Evolutionary conservation across 805 yeast species (phyloP).

Genomic region (Starmera dryadoides): DNA sequence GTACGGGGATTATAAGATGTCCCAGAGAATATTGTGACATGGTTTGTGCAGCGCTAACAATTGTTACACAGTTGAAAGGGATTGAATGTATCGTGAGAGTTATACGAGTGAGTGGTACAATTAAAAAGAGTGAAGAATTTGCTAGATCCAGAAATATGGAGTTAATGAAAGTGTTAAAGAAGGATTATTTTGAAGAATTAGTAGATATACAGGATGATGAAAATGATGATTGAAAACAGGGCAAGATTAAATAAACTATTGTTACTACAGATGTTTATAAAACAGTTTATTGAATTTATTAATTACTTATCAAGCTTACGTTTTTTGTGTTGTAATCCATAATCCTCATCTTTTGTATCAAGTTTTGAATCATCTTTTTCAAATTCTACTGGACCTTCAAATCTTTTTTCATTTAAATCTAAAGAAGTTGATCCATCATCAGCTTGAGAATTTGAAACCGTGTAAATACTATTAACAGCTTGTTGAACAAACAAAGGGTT

Average conservation of each 20-base stretch:
- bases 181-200: conserved; percentile 3
- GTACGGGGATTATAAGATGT: conserved; percentile 79
- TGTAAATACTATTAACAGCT: conserved; percentile 42
- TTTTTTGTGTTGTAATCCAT: conserved; percentile 16
- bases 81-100: conserved; percentile 45
- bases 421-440: conserved; percentile 15
- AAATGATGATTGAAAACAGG: conserved; percentile 1
- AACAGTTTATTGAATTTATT: neutral
- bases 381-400: conserved; percentile 40
- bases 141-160: conserved; percentile 45
- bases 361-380: conserved; percentile 24
- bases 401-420: conserved; percentile 13
- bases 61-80: conserved; percentile 45
- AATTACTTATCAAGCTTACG: conserved; percentile 5
- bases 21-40: conserved; percentile 54
- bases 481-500: conserved; percentile 51
- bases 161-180: conserved; percentile 12
- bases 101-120: conserved; percentile 76
- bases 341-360: conserved; percentile 8
- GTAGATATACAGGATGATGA: conserved; percentile 4
- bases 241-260: too few relatives aligned
- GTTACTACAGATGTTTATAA: neutral
- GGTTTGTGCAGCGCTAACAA: conserved; percentile 60
- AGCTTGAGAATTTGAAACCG: conserved; percentile 23
- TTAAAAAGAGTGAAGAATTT: conserved; percentile 70